These are phyloP conservation scores for Phlebiopsis flavidoalba DNA, from an alignment of 768 basidiomycete genomes.

Conservation along the genomic window DNA sequence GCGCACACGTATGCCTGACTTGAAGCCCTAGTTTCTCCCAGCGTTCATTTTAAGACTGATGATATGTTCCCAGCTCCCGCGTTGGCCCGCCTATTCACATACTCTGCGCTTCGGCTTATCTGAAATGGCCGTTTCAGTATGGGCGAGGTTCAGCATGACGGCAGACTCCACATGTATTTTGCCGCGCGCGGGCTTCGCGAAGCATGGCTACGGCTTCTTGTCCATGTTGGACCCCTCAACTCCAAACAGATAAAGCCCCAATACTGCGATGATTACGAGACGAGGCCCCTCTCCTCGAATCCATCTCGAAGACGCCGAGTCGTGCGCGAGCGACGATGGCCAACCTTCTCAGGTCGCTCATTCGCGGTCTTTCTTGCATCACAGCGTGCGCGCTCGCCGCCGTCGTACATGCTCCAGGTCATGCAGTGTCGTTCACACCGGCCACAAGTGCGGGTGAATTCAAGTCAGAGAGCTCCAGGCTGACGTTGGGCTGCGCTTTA, in stretches of 20 bases:
- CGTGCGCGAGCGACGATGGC: neutral
- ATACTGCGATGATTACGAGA: neutral
- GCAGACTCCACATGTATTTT: neutral
- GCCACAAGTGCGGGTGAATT: conserved; percentile 3
- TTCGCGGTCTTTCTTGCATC: neutral
- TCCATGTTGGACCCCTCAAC: neutral
- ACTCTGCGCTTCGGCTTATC: neutral
- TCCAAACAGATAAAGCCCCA: neutral
- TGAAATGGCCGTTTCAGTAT: neutral
- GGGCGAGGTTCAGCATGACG: neutral
- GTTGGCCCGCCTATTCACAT: neutral
- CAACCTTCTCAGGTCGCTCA: neutral
- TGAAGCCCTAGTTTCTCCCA: neutral
- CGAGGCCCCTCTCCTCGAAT: neutral
- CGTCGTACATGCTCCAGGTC: neutral
- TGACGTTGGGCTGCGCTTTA: conserved; percentile 37
- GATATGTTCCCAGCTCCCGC: neutral
- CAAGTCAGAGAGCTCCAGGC: conserved; percentile 13
- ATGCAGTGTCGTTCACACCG: neutral
- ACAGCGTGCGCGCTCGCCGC: neutral
- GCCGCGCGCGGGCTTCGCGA: neutral
- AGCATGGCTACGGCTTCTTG: neutral
- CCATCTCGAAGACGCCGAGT: neutral
- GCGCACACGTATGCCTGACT: too few species aligned
- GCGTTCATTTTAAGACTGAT: neutral